A percentile compares a stretch with the other conserved stretches of the same genome.
phyloP scores from a whole-genome alignment of 1,284 basidiomycete species.

The Papiliotrema fonsecae region DNA sequence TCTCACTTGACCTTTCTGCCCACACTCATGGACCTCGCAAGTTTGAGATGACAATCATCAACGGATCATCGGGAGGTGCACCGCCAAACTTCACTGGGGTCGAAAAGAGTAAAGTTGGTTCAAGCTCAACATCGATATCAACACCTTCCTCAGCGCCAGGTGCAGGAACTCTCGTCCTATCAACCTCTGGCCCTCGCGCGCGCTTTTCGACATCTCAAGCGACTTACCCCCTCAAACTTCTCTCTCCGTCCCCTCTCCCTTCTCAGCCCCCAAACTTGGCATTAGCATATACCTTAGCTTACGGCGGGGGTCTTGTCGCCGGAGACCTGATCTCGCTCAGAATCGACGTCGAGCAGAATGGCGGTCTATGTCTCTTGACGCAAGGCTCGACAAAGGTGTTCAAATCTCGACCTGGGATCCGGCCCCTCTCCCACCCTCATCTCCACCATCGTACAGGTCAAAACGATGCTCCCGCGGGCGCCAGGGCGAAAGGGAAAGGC shows the following conservation, averaged over 20 bases:
- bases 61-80: too few relatives aligned
- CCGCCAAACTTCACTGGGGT: too few relatives aligned
- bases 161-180: constrained; percentile 31
- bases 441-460: background rate
- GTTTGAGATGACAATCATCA: too few relatives aligned
- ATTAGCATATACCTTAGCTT: constrained; percentile 75
- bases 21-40: too few relatives aligned
- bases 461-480: constrained; percentile 7
- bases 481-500: background rate
- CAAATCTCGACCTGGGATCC: constrained; percentile 60
- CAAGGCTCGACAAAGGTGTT: constrained; percentile 94
- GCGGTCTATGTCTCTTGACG: constrained; percentile 35
- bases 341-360: constrained; percentile 56
- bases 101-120: too few relatives aligned
- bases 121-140: background rate
- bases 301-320: constrained; percentile 88
- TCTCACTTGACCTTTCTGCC: too few relatives aligned
- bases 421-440: constrained; percentile 25
- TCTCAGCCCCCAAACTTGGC: constrained; percentile 52
- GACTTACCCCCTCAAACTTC: constrained; percentile 84
- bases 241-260: constrained; percentile 58
- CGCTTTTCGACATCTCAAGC: constrained; percentile 72
- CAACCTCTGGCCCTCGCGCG: constrained; percentile 36
- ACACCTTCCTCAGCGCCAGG: too few relatives aligned
- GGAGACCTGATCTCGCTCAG: constrained; percentile 71